A percentile compares a stretch with the other conserved stretches of the same genome.
Evolutionary conservation across 176 grass and related monocot species (phyloP).

Genomic region (Musa itinerans): DNA sequence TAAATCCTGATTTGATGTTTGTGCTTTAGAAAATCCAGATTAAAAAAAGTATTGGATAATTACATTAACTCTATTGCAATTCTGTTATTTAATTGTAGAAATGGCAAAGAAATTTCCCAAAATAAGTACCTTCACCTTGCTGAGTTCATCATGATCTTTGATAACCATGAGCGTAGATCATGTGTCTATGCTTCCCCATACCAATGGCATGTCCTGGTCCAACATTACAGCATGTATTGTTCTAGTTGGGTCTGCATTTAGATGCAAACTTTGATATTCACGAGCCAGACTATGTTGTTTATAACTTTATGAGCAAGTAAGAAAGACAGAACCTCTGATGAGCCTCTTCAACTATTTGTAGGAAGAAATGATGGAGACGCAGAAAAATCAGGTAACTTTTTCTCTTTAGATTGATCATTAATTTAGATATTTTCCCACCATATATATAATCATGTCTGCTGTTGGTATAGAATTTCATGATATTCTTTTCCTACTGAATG

Average conservation of each 20-base stretch:
- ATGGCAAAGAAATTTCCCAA: too few relatives aligned
- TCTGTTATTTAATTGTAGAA: neutral
- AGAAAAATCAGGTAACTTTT: slow-evolving; percentile 71
- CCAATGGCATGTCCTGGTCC: neutral
- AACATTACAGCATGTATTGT: neutral
- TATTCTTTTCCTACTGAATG: neutral
- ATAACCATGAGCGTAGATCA: neutral
- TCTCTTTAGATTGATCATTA: neutral
- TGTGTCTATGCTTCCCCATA: neutral
- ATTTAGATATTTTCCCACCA: neutral
- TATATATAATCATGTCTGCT: neutral
- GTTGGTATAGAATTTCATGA: neutral
- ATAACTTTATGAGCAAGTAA: neutral
- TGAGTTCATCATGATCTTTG: neutral
- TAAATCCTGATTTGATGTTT: neutral
- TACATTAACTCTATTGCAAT: neutral
- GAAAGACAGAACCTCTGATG: neutral
- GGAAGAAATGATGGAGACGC: slow-evolving; percentile 53
- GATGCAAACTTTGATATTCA: too few relatives aligned
- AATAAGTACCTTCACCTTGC: neutral
- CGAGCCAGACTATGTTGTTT: too few relatives aligned
- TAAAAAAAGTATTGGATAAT: neutral
- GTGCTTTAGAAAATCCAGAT: neutral
- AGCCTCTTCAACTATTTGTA: slow-evolving; percentile 21
- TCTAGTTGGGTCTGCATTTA: neutral